Conservation (phyloP, 345 rosid genomes). For the Eucalyptus erythrocorys region DNA sequence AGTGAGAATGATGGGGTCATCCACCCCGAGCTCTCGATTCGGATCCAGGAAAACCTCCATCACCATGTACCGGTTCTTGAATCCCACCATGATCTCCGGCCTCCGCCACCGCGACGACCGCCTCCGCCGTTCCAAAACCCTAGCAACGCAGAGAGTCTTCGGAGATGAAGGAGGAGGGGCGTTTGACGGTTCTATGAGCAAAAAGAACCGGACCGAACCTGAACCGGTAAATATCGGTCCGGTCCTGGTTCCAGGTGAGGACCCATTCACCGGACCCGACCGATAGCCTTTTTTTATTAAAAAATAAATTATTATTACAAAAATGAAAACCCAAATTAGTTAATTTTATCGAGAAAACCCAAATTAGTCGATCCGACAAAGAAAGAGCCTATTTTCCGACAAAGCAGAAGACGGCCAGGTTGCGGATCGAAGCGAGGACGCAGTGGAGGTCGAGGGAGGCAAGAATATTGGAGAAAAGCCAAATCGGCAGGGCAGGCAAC, state of each 20-base stretch:
- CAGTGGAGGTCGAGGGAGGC: conserved; percentile 2
- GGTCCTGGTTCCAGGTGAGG: too few species aligned
- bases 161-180: too few species aligned
- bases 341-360: too few species aligned
- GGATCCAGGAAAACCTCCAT: conserved; percentile 71
- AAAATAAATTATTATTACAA: too few species aligned
- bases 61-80: conserved; percentile 68
- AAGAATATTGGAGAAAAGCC: conserved; percentile 54
- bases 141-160: neutral
- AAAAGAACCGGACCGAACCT: too few species aligned
- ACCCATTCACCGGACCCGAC: too few species aligned
- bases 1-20: conserved; percentile 61
- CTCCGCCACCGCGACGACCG: neutral
- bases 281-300: too few species aligned
- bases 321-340: too few species aligned
- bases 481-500: conserved; percentile 56
- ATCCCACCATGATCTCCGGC: conserved; percentile 44
- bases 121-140: neutral
- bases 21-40: conserved; percentile 30
- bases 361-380: too few species aligned
- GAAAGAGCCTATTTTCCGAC: neutral
- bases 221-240: too few species aligned
- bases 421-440: neutral
- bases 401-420: neutral
- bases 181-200: too few species aligned